phyloP scores from a whole-genome alignment of 1,139 yeast species.

The Kodamaea derodonti region DNA sequence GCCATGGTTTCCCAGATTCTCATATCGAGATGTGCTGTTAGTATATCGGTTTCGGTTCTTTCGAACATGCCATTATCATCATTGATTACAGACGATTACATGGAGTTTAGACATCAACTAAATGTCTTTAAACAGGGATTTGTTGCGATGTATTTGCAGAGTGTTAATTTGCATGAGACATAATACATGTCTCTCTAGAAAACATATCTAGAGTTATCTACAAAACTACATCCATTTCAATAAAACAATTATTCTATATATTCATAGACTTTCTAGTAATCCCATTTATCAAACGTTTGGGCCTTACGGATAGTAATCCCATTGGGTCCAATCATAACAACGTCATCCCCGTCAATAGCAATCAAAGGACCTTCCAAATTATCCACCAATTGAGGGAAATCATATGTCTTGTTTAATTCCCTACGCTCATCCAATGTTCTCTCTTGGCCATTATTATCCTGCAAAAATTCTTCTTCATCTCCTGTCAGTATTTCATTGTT shows the following conservation, averaged over 20 bases:
- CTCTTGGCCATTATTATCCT: slow-evolving; percentile 1
- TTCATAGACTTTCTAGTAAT: slow-evolving; percentile 13
- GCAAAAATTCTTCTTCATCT: slow-evolving; percentile 4
- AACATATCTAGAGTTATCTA: too few relatives aligned
- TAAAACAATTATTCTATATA: too few relatives aligned
- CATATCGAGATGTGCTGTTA: slow-evolving; percentile 7
- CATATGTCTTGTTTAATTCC: slow-evolving; percentile 64
- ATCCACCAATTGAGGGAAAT: slow-evolving; percentile 68
- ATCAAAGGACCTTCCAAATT: slow-evolving; percentile 81
- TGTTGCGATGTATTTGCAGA: background rate
- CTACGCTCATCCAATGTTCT: slow-evolving; percentile 64
- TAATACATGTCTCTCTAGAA: too few relatives aligned
- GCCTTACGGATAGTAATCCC: slow-evolving; percentile 48
- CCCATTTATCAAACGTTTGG: slow-evolving; percentile 49
- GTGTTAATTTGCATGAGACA: slow-evolving; percentile 1
- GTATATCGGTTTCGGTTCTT: slow-evolving; percentile 8
- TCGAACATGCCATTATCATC: slow-evolving; percentile 6
- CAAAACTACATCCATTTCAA: too few relatives aligned
- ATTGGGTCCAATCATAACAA: slow-evolving; percentile 56
- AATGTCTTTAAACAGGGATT: background rate
- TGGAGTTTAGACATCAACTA: background rate
- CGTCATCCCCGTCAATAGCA: slow-evolving; percentile 60
- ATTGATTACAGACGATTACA: slow-evolving; percentile 9
- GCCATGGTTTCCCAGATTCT: slow-evolving; percentile 8
- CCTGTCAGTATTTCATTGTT: slow-evolving; percentile 8